These are phyloP conservation scores for Circinella minor DNA, from an alignment of 371 early-diverging fungal genomes.

Conservation along the genomic window DNA sequence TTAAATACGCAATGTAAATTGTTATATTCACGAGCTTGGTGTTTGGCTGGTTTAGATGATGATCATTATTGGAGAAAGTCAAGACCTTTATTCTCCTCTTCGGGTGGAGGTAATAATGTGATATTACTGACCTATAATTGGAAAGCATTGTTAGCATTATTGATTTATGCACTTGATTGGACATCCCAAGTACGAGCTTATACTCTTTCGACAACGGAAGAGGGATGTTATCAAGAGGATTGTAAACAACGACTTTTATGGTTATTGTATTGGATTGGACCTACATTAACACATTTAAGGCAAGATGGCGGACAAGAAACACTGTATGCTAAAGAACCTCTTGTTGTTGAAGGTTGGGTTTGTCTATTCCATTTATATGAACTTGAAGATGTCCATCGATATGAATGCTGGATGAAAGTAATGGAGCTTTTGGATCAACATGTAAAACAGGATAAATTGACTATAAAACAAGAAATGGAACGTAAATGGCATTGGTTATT, in stretches of 20 bases:
- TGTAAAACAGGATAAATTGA: background rate
- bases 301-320: background rate
- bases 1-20: background rate
- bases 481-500: background rate
- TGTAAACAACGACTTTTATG: background rate
- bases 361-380: background rate
- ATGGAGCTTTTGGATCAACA: slow-evolving; percentile 1
- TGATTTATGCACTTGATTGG: slow-evolving; percentile 7
- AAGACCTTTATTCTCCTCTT: background rate
- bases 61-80: background rate
- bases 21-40: background rate
- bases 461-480: background rate
- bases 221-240: background rate
- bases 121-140: background rate
- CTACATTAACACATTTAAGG: background rate
- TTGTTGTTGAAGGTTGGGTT: slow-evolving; percentile 1
- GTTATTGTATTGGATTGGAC: slow-evolving; percentile 8
- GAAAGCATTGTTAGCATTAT: background rate
- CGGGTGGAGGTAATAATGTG: no score
- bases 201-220: background rate
- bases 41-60: background rate
- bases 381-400: background rate
- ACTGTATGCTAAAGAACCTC: background rate
- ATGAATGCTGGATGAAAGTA: background rate
- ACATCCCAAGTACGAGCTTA: background rate